Evolutionary conservation across 2,329 filamentous ascomycete genomes (phyloP), one percentile per base, ranked within the genome.

Genomic region (Basipetospora chlamydospora): DNA sequence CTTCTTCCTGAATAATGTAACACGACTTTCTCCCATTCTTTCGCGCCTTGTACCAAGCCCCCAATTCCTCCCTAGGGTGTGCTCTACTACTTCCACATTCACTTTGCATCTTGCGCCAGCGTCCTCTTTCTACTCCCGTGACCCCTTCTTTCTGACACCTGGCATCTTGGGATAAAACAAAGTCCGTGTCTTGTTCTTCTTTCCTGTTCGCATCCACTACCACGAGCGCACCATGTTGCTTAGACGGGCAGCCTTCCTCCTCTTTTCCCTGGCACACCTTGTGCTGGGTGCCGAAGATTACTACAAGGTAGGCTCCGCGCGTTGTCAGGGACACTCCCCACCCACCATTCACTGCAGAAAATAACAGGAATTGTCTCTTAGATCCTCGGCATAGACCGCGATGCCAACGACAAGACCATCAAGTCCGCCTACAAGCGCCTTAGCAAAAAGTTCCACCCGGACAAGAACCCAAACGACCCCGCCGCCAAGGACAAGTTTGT

Each of bases 381-480:
- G 76, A 61, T 94, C 40, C 73, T 98, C 18, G 85, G 81, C 38
- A 61, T 98, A 44, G 72, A 79, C 50, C 85, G 75, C 50, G 67
- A 78, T 41, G 88, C 88, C 12, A 78, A 74, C 32, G 86, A 94
- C 37, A 77, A 78, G 50, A 80, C 96, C 49, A 80, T 98, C 54
- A 98, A 98, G 60, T 81, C 82, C 31, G 87, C 90, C 16, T 98
- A 98, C 59, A 76, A 87, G 41, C 78, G 76, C 41, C 67, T 98
- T 9, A 92, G 83, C 64, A 96, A 96, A 60, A 93, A 92, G 56
- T 95, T 73, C 57, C 90, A 98, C 53, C 90, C 90, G 3, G 90
- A 98, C 60, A 98, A 98, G 71, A 96, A 96, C 50, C 86, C 88
- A 80, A 90, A 71, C 45, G 79, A 95, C 54, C 65, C 82, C 12